Evolutionary conservation across 768 basidiomycete species (phyloP).

Genomic region (Rhizopogon vulgaris): DNA sequence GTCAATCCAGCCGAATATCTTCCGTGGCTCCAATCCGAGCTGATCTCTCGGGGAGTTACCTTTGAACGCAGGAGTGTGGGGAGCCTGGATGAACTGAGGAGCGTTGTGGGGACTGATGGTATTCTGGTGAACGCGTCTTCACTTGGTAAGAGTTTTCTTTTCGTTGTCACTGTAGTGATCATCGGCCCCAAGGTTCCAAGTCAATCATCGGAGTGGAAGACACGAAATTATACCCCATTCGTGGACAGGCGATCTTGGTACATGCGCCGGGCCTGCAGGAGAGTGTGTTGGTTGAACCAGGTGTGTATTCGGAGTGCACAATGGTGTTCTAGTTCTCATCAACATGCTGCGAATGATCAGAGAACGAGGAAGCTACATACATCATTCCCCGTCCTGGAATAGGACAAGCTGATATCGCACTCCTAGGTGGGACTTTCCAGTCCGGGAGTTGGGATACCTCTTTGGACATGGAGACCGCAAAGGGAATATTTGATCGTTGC

Average conservation of each 20-base stretch:
- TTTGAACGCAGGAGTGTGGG: constrained; percentile 37
- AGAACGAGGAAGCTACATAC: constrained; percentile 36
- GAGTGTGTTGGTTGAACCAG: constrained; percentile 18
- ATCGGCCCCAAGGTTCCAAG: constrained; percentile 43
- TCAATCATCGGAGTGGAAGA: constrained; percentile 82
- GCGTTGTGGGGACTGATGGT: constrained; percentile 28
- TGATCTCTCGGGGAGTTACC: constrained; percentile 33
- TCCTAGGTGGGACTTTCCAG: constrained; percentile 56
- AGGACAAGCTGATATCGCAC: constrained; percentile 35
- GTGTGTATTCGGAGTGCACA: constrained; percentile 12
- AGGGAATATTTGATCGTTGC: constrained; percentile 42
- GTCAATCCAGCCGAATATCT: constrained; percentile 47
- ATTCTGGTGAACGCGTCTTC: constrained; percentile 54
- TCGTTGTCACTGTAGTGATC: background rate
- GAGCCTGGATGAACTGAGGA: constrained; percentile 41
- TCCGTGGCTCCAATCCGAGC: constrained; percentile 38
- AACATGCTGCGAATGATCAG: background rate
- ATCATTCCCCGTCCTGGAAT: constrained; percentile 55
- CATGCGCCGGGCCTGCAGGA: constrained; percentile 56
- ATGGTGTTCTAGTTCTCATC: background rate
- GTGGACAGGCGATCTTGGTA: constrained; percentile 81
- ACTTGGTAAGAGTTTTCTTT: constrained; percentile 32
- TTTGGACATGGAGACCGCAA: constrained; percentile 33
- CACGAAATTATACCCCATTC: constrained; percentile 61
- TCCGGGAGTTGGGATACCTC: constrained; percentile 46